Percentiles rank a stretch among this genome's conserved stretches.
These are phyloP conservation scores for Penicillium chermesinum DNA, from an alignment of 495 filamentous ascomycete genomes.

Conservation along the genomic window DNA sequence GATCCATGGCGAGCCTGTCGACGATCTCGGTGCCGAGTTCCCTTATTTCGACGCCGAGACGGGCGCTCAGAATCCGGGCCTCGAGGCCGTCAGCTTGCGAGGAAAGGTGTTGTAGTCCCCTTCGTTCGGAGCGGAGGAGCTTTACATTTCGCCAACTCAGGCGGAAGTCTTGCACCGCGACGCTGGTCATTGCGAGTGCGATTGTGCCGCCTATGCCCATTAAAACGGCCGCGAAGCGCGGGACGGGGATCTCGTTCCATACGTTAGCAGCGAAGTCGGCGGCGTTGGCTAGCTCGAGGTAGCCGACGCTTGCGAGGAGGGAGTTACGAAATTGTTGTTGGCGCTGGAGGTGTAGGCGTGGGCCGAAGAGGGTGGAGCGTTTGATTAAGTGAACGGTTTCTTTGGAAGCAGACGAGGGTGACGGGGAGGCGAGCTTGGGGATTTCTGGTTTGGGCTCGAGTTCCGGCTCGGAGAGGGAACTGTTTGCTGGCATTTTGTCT, in stretches of 20 bases:
- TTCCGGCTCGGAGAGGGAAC: constrained; percentile 4
- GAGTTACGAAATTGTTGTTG: constrained; percentile 42
- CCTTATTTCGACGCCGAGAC: constrained; percentile 33
- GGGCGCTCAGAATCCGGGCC: constrained; percentile 21
- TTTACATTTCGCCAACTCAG: constrained; percentile 43
- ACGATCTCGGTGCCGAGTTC: constrained; percentile 44
- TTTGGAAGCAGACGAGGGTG: constrained; percentile 16
- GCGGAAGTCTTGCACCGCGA: constrained; percentile 36
- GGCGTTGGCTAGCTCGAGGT: constrained; percentile 48
- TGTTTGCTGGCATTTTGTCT: too few relatives aligned
- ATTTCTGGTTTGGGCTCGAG: constrained; percentile 5
- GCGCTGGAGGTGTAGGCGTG: constrained; percentile 18
- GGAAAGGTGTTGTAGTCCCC: constrained; percentile 19
- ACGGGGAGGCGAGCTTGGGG: constrained; percentile 19
- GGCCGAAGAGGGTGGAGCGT: constrained; percentile 13
- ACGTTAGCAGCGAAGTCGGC: constrained; percentile 52
- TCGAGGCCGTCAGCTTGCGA: constrained; percentile 14
- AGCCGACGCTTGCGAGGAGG: constrained; percentile 43
- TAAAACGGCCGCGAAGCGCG: constrained; percentile 37
- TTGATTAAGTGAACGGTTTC: too few relatives aligned
- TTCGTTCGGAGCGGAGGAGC: constrained; percentile 35
- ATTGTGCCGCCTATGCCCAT: constrained; percentile 48
- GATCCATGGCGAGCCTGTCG: constrained; percentile 47
- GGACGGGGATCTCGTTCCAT: constrained; percentile 47
- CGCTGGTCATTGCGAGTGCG: constrained; percentile 39